These are phyloP conservation scores for Macrolepiota dolichaula DNA, from an alignment of 768 basidiomycete species.

Conservation along the genomic window DNA sequence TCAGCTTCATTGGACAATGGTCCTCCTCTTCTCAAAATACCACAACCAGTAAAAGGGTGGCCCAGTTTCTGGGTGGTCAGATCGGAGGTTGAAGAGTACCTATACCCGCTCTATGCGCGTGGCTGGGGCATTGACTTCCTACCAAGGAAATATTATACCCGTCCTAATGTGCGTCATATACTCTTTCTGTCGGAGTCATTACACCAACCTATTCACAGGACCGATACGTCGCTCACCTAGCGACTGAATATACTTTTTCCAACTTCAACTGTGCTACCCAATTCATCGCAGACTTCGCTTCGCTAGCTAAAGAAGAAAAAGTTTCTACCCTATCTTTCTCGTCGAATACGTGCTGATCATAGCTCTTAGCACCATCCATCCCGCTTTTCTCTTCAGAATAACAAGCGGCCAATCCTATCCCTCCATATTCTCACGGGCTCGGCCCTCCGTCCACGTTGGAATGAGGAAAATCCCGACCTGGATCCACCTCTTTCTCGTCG, in stretches of 20 bases:
- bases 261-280: constrained; percentile 7
- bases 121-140: constrained; percentile 8
- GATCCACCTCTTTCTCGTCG: constrained; percentile 10
- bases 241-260: constrained; percentile 2
- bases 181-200: not conserved
- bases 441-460: constrained; percentile 7
- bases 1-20: not conserved
- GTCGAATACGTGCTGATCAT: not conserved
- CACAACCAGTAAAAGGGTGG: not conserved
- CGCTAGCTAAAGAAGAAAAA: not conserved
- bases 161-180: not conserved
- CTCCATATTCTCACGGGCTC: not conserved
- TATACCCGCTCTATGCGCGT: constrained; percentile 7
- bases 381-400: not conserved
- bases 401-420: not conserved
- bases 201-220: not conserved
- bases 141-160: not conserved
- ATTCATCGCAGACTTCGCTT: not conserved
- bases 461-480: constrained; percentile 1
- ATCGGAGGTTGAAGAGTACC: constrained; percentile 1
- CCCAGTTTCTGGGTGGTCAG: constrained; percentile 5
- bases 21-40: not conserved
- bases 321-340: not conserved
- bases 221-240: constrained; percentile 2
- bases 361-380: constrained; percentile 1